A percentile compares a stretch with the other conserved stretches of the same genome.
These are phyloP conservation scores for Rhodamnia rubescens DNA, from an alignment of 345 rosid genomes.

Conservation along the genomic window DNA sequence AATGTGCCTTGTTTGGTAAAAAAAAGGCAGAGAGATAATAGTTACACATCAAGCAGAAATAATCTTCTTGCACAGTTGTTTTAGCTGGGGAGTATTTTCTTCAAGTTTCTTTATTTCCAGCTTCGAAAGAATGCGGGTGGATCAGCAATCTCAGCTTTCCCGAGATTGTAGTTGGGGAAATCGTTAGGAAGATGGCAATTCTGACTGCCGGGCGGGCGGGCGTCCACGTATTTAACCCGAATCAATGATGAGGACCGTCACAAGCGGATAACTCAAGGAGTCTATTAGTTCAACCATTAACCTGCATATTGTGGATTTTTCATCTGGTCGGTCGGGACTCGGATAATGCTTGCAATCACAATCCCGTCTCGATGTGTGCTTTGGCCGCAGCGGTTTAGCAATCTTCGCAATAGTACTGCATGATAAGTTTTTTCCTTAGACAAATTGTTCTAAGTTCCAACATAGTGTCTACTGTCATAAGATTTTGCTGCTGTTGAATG, in stretches of 20 bases:
- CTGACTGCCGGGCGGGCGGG: slow-evolving; percentile 32
- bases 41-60: slow-evolving; percentile 19
- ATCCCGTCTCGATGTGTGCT: slow-evolving; percentile 14
- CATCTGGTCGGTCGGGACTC: slow-evolving; percentile 36
- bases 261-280: slow-evolving; percentile 23
- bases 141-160: slow-evolving; percentile 25
- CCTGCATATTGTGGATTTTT: slow-evolving; percentile 36
- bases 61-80: slow-evolving; percentile 24
- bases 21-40: slow-evolving; percentile 20
- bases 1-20: background rate
- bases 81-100: slow-evolving; percentile 24
- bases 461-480: no score
- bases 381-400: slow-evolving; percentile 28
- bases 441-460: background rate
- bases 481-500: background rate
- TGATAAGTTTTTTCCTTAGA: background rate
- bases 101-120: slow-evolving; percentile 26
- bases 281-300: slow-evolving; percentile 28
- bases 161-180: slow-evolving; percentile 21
- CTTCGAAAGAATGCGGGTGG: slow-evolving; percentile 28
- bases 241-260: slow-evolving; percentile 24
- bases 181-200: slow-evolving; percentile 25
- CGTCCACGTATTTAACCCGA: slow-evolving; percentile 31
- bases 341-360: slow-evolving; percentile 36
- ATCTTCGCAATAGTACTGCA: slow-evolving; percentile 7